Evolutionary conservation across 2,329 filamentous ascomycete genomes (phyloP), one percentile per base, ranked within the genome.

Genomic region (Pseudocercospora musae): DNA sequence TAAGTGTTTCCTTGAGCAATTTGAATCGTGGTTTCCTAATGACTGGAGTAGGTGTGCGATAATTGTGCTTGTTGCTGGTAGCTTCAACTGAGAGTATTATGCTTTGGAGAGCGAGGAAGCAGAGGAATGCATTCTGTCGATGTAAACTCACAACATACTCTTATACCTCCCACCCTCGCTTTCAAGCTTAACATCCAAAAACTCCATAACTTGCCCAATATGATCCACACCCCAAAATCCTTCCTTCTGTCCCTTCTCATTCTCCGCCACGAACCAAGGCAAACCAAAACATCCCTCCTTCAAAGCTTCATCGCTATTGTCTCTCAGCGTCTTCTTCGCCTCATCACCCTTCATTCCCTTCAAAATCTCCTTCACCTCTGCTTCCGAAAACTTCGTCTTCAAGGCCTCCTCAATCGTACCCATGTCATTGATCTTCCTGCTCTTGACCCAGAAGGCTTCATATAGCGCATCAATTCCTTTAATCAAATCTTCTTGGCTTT

Each of bases 191-290:
- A 87, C 66, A 1, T 78, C 82, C 62, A 87, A 66, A 71, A 83
- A 81, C 60, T 83, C 78, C 44, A 78, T 76, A 2, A 87, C 75
- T 69, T 82, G 80, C 1, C 81, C 85, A 48, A 88, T 66, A 72
- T 86, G 84, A 75, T 87, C 85, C 13, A 87, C 80, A 0, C 85
- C 85, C 82, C 84, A 88, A 68, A 83, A 87, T 0, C 74, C 74
- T 65, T 87, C 83, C 40, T 72, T 84, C 69, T 82, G 73, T 0
- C 84, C 85, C 56, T 82, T 75, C 6, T 72, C 57, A 71, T 87
- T 84, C 54, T 80, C 84, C 58, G 83, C 85, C 57, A 78, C 74
- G 69, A 86, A 84, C 81, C 83, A 88, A 2, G 85, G 85, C 58
- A 87, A 69, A 1, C 85, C 85, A 76, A 88, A 88, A 0, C 83